A percentile compares a stretch with the other conserved stretches of the same genome.
These are phyloP conservation scores for Flammula alnicola DNA, from an alignment of 1,284 basidiomycete genomes.

Conservation along the genomic window DNA sequence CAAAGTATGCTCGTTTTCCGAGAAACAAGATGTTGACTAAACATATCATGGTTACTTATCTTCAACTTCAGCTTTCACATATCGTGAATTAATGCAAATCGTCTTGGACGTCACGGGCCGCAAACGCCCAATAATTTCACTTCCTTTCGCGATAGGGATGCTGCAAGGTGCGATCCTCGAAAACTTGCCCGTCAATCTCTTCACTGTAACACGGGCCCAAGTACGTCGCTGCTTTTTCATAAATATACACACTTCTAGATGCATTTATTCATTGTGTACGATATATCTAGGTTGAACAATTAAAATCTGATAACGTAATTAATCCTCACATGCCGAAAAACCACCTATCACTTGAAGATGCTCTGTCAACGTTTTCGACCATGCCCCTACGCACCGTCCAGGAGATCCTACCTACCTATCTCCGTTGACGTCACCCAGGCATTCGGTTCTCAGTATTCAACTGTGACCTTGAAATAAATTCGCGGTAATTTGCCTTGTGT, in stretches of 20 bases:
- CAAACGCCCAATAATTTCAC: slow-evolving; percentile 57
- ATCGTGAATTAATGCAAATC: slow-evolving; percentile 65
- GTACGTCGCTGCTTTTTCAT: slow-evolving; percentile 34
- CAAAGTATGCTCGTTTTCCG: slow-evolving; percentile 48
- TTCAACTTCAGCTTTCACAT: slow-evolving; percentile 58
- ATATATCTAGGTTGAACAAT: slow-evolving; percentile 55
- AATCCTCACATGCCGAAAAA: slow-evolving; percentile 36
- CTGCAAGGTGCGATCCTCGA: slow-evolving; percentile 67
- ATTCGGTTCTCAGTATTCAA: too few relatives aligned
- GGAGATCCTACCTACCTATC: slow-evolving; percentile 61
- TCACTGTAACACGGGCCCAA: slow-evolving; percentile 71
- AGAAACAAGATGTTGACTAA: background rate
- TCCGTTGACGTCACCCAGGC: too few relatives aligned
- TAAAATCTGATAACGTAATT: slow-evolving; percentile 63
- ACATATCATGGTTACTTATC: slow-evolving; percentile 2
- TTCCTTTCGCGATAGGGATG: slow-evolving; percentile 65
- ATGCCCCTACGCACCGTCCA: slow-evolving; percentile 52
- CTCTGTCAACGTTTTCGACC: slow-evolving; percentile 43
- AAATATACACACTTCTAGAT: slow-evolving; percentile 1
- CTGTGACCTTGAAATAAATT: too few relatives aligned
- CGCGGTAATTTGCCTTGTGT: too few relatives aligned
- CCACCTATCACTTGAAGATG: slow-evolving; percentile 46
- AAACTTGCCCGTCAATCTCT: slow-evolving; percentile 61
- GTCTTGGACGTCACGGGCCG: slow-evolving; percentile 58
- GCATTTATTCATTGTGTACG: background rate